These are phyloP conservation scores for Emergomyces pasteurianus DNA, from an alignment of 2,329 filamentous ascomycete genomes.

Conservation along the genomic window DNA sequence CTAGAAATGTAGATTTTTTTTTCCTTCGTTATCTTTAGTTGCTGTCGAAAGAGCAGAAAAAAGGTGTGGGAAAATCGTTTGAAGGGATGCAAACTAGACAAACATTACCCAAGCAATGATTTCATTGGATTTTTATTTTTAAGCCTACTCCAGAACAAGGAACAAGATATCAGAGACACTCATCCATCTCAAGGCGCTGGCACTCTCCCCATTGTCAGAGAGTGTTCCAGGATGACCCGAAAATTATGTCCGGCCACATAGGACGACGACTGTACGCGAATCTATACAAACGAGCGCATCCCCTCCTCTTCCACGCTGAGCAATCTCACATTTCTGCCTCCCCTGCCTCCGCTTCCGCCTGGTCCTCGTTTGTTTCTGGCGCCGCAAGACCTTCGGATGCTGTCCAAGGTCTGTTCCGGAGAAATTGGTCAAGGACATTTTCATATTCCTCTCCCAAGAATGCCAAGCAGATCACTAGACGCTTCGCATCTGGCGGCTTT, in stretches of 20 bases:
- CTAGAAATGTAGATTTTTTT: background rate
- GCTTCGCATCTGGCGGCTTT: constrained; percentile 45
- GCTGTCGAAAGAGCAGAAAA: background rate
- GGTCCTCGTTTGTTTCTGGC: constrained; percentile 5
- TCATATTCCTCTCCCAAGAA: constrained; percentile 16
- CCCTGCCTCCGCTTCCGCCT: background rate
- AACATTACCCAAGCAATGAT: constrained; percentile 17
- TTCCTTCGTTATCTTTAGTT: constrained; percentile 4
- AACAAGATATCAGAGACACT: constrained; percentile 2
- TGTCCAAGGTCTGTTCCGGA: constrained; percentile 10
- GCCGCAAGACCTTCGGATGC: constrained; percentile 8
- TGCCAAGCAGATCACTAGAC: constrained; percentile 35
- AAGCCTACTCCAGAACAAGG: background rate
- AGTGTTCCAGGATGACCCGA: constrained; percentile 32
- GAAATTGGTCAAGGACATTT: constrained; percentile 9
- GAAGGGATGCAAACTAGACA: constrained; percentile 23
- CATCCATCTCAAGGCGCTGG: constrained; percentile 9
- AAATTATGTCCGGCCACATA: constrained; percentile 36
- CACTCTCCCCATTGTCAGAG: background rate
- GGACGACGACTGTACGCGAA: constrained; percentile 37
- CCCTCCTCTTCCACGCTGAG: constrained; percentile 20
- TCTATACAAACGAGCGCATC: constrained; percentile 21
- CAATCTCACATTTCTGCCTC: constrained; percentile 10
- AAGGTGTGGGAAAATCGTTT: constrained; percentile 17
- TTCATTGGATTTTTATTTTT: constrained; percentile 14